phyloP scores from a whole-genome alignment of 2,329 filamentous ascomycete species.

The Dactylella cylindrospora region DNA sequence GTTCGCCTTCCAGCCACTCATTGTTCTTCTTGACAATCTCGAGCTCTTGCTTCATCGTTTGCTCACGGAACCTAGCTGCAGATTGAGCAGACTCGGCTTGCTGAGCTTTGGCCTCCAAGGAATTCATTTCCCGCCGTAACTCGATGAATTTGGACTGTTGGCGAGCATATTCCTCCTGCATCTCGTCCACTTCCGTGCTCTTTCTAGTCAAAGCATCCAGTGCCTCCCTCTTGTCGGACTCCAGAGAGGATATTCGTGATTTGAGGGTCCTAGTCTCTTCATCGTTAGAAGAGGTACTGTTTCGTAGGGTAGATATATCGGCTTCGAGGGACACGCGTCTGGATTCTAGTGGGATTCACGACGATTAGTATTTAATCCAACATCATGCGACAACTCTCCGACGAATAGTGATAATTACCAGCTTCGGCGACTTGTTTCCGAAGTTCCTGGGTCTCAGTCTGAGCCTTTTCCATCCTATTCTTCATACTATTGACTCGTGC shows the following conservation, averaged over 20 bases:
- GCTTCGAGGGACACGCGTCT: constrained; percentile 73
- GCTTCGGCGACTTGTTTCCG: constrained; percentile 78
- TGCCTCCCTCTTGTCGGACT: constrained; percentile 89
- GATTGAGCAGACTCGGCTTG: constrained; percentile 75
- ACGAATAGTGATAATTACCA: constrained; percentile 59
- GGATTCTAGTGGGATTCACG: constrained; percentile 66
- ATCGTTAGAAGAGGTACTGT: constrained; percentile 71
- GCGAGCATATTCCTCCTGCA: constrained; percentile 80
- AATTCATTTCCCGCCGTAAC: constrained; percentile 76
- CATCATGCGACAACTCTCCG: neutral
- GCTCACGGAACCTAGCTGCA: constrained; percentile 84
- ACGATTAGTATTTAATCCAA: constrained; percentile 46
- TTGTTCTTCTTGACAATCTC: constrained; percentile 84
- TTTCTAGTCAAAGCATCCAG: constrained; percentile 87
- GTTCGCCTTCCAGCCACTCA: constrained; percentile 88
- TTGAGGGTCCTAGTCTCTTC: constrained; percentile 75
- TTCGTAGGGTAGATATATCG: constrained; percentile 75
- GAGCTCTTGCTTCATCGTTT: constrained; percentile 85
- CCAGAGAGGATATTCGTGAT: constrained; percentile 79
- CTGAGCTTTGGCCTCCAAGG: constrained; percentile 81
- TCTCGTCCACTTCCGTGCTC: constrained; percentile 77
- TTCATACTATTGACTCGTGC: constrained; percentile 80
- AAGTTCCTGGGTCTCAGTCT: constrained; percentile 79
- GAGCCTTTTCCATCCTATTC: constrained; percentile 74
- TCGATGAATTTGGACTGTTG: constrained; percentile 87